Evolutionary conservation across 2,329 filamentous ascomycete species (phyloP), one percentile per base, ranked within the genome.

Genomic region (Sarocladiaceae sp.): DNA sequence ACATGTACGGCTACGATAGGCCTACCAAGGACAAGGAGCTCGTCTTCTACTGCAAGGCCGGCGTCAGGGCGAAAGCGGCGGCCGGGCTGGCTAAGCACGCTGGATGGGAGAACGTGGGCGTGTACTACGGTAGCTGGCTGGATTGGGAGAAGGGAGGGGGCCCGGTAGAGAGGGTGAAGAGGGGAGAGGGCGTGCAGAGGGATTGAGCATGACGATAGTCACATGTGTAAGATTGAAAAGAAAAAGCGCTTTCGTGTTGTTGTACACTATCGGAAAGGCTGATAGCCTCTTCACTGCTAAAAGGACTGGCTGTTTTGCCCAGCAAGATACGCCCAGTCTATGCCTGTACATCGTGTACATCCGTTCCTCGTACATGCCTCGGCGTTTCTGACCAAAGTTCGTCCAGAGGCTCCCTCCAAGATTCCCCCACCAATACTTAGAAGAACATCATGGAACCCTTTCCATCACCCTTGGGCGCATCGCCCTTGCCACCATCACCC

Each of bases 11-110:
- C 3, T 95, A 85, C 58, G 67, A 73, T 47, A 85, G 87, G 48
- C 90, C 73, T 0, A 55, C 56, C 2, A 69, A 68, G 48, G 71
- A 78, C 34, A 61, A 64, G 24, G 70, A 78, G 51, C 62, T 95
- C 12, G 74, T 97, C 3, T 93, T 97, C 57, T 97, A 95, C 64
- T 98, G 93, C 68, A 94, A 88, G 68, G 83, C 90, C 0, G 93
- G 93, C 2, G 87, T 97, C 51, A 74, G 93, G 59, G 88, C 87
- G 54, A 71, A 74, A 35, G 78, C 85, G 1, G 90, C 90, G 6
- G 89, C 89, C 6, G 73, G 76, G 51, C 64, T 96, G 61, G 93
- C 93, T 23, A 70, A 72, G 54, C 76, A 85, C 58, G 83, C 82
- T 2, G 91, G 91, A 9, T 97, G 86, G 74, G 64, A 67, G 40